Evolutionary conservation across 2,329 filamentous ascomycete genomes (phyloP).

Genomic region (Arthroderma uncinatum): DNA sequence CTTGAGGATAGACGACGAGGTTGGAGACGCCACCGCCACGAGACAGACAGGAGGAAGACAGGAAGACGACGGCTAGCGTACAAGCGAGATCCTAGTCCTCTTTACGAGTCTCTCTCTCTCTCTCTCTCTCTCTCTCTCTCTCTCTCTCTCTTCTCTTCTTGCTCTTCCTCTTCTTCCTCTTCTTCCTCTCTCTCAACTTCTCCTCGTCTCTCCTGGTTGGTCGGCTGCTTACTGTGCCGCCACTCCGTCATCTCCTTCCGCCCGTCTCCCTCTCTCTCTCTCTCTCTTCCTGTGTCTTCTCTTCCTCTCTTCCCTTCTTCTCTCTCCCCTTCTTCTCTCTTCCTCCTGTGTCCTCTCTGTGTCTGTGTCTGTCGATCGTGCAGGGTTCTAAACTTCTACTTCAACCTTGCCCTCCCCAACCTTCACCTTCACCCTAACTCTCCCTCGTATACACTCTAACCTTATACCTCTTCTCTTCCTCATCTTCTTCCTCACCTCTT

Average conservation of each 20-base stretch:
- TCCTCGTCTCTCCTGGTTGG: slow-evolving; percentile 16
- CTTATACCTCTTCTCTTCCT: background rate
- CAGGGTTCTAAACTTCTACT: too few species aligned
- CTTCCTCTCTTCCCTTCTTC: background rate
- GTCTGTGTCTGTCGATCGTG: too few species aligned
- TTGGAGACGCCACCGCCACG: background rate
- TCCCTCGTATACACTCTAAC: background rate
- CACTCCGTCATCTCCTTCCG: slow-evolving; percentile 11
- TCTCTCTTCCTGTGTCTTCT: background rate
- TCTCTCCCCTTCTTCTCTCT: background rate
- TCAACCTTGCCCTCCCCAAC: background rate
- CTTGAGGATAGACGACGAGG: background rate
- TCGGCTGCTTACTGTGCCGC: too few species aligned
- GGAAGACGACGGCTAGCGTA: too few species aligned
- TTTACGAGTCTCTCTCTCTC: background rate
- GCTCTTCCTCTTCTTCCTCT: background rate
- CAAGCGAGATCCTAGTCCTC: background rate
- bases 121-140: background rate
- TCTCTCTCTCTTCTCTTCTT: too few species aligned
- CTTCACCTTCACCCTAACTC: background rate
- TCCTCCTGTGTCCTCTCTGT: background rate
- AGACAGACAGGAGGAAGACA: background rate
- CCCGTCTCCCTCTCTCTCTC: background rate
- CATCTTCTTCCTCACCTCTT: background rate
- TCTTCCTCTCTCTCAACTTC: background rate